A percentile compares a stretch with the other conserved stretches of the same genome.
Evolutionary conservation across 352 stramenopile species (phyloP).

Genomic region (Phytophthora sp.): DNA sequence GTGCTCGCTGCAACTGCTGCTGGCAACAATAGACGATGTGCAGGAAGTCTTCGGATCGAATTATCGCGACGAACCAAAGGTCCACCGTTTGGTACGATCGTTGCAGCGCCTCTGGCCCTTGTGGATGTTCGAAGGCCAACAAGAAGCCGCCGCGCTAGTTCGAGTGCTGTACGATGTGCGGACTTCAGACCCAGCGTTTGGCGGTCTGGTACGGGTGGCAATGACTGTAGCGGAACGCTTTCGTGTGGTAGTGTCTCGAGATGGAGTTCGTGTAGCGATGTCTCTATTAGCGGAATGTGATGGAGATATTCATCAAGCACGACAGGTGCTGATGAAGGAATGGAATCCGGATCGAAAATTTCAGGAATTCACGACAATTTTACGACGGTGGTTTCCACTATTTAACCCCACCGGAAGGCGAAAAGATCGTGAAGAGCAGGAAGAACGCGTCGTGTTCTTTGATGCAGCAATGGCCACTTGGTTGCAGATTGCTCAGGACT

Average conservation of each 20-base stretch:
- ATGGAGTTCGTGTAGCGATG: constrained; percentile 52
- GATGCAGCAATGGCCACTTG: constrained; percentile 65
- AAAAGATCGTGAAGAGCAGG: constrained; percentile 19
- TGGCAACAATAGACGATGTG: constrained; percentile 61
- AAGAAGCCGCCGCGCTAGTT: constrained; percentile 64
- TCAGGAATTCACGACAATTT: constrained; percentile 51
- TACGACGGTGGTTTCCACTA: constrained; percentile 52
- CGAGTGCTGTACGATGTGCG: constrained; percentile 69
- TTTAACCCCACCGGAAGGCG: constrained; percentile 20
- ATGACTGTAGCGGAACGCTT: constrained; percentile 51
- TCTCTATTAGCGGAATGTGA: constrained; percentile 44
- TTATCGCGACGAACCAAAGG: constrained; percentile 65
- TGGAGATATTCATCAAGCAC: constrained; percentile 39
- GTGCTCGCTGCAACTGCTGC: constrained; percentile 49
- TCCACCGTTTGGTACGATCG: constrained; percentile 63
- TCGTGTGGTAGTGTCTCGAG: constrained; percentile 44
- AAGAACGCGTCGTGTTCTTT: constrained; percentile 61
- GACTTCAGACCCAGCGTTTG: constrained; percentile 68
- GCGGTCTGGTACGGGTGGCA: constrained; percentile 67
- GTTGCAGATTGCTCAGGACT: constrained; percentile 61
- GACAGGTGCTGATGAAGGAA: constrained; percentile 33
- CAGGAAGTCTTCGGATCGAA: constrained; percentile 69
- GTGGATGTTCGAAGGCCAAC: constrained; percentile 77
- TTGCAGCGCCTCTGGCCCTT: constrained; percentile 70
- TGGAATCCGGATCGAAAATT: constrained; percentile 58